Evolutionary conservation across 1,139 yeast species (phyloP).

Genomic region (Geotrichum candidum): DNA sequence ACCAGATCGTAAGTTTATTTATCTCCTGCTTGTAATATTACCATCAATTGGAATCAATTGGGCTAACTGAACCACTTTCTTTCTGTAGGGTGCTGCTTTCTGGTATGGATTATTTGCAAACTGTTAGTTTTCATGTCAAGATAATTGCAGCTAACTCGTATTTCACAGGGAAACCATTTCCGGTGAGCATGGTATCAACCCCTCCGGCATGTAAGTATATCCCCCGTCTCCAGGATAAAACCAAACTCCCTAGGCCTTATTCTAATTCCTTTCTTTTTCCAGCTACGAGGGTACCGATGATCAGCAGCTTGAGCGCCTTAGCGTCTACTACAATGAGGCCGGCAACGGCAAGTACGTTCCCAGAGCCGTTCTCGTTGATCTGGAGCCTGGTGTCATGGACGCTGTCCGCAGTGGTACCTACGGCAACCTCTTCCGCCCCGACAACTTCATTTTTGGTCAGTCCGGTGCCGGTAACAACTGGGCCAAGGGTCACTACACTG

Average conservation of each 20-base stretch:
- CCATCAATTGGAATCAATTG: not conserved
- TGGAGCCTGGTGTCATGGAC: slow-evolving; percentile 44
- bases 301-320: slow-evolving; percentile 27
- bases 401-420: slow-evolving; percentile 40
- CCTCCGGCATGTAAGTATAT: slow-evolving; percentile 47
- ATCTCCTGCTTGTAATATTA: not conserved
- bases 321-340: slow-evolving; percentile 34
- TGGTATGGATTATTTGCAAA: slow-evolving; percentile 38
- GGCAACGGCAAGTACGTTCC: slow-evolving; percentile 41
- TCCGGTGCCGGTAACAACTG: slow-evolving; percentile 46
- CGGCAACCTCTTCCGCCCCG: slow-evolving; percentile 43
- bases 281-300: slow-evolving; percentile 32
- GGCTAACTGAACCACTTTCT: not conserved
- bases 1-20: slow-evolving; percentile 69
- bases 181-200: slow-evolving; percentile 92
- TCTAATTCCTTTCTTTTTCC: not conserved
- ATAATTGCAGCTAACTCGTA: not conserved
- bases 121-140: not conserved
- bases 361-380: slow-evolving; percentile 43
- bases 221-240: no score
- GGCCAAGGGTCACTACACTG: slow-evolving; percentile 46
- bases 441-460: slow-evolving; percentile 41
- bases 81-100: slow-evolving; percentile 76
- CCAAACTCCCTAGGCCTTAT: not conserved
- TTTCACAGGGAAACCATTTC: slow-evolving; percentile 73